A percentile compares a stretch with the other conserved stretches of the same genome.
Evolutionary conservation across 371 early-diverging fungal genomes (phyloP).

Genomic region (Smittium mucronatum): DNA sequence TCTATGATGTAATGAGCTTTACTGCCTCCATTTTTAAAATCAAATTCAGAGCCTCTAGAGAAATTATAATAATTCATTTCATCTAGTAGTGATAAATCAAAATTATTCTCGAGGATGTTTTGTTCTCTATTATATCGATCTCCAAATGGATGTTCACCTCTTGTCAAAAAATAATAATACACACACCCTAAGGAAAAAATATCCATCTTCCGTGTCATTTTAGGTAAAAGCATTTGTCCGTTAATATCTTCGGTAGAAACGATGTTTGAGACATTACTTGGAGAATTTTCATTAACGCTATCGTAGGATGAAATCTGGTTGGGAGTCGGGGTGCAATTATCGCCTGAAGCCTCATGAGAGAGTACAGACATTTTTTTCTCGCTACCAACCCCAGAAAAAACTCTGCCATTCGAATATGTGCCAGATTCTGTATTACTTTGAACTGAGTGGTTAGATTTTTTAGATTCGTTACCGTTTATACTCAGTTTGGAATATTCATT

Average conservation of each 20-base stretch:
- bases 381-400: too few species aligned
- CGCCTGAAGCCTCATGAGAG: too few species aligned
- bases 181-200: conserved; percentile 93
- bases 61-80: conserved; percentile 35
- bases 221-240: conserved; percentile 14
- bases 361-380: too few species aligned
- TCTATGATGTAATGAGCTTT: not conserved
- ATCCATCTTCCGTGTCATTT: conserved; percentile 82
- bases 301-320: too few species aligned
- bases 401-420: too few species aligned
- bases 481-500: too few species aligned
- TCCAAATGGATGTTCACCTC: conserved; percentile 92
- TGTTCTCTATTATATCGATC: conserved; percentile 73
- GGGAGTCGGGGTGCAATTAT: too few species aligned
- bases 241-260: not conserved
- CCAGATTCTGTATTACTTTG: too few species aligned
- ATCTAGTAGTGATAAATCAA: conserved; percentile 54
- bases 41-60: not conserved
- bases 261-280: not conserved
- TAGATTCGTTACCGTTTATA: too few species aligned
- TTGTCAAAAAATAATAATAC: conserved; percentile 76
- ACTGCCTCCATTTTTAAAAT: not conserved
- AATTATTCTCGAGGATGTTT: conserved; percentile 64
- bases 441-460: too few species aligned
- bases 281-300: too few species aligned